These are phyloP conservation scores for Thalassia testudinum DNA, from an alignment of 116 monocot genomes.

Conservation along the genomic window DNA sequence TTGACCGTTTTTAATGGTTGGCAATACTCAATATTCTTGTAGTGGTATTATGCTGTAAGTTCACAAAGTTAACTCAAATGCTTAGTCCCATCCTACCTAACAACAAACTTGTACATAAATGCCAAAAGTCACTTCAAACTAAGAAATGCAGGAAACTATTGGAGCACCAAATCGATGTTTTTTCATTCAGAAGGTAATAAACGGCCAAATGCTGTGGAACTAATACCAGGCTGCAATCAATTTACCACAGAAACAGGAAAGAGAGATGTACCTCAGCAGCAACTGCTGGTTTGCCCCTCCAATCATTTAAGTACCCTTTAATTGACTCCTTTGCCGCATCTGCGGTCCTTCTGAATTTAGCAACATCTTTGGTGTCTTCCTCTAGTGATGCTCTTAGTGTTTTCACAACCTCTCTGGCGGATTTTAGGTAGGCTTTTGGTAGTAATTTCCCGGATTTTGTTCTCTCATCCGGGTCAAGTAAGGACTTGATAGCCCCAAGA, in stretches of 20 bases:
- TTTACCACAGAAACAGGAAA: neutral
- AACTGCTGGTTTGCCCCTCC: constrained; percentile 62
- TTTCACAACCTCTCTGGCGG: constrained; percentile 74
- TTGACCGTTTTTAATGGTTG: too few relatives aligned
- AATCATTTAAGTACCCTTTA: constrained; percentile 56
- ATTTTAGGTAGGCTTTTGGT: constrained; percentile 81
- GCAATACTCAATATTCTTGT: too few relatives aligned
- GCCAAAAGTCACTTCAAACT: too few relatives aligned
- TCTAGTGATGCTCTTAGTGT: constrained; percentile 68
- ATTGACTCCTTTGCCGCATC: constrained; percentile 95
- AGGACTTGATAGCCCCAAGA: constrained; percentile 45
- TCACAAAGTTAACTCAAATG: too few relatives aligned
- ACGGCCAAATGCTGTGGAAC: too few relatives aligned
- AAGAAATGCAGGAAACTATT: too few relatives aligned
- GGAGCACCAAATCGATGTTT: too few relatives aligned
- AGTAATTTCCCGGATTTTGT: constrained; percentile 80
- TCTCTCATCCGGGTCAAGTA: constrained; percentile 81
- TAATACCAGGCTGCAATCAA: too few relatives aligned
- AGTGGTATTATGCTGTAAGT: too few relatives aligned
- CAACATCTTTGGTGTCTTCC: constrained; percentile 57
- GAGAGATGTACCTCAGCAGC: constrained; percentile 36
- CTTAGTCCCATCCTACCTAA: too few relatives aligned
- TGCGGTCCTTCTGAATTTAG: constrained; percentile 71
- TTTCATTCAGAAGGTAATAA: too few relatives aligned
- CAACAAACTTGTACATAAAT: too few relatives aligned